Percentiles rank a stretch among this genome's conserved stretches.
These are phyloP conservation scores for Podosphaera xanthii DNA, from an alignment of 2,329 filamentous ascomycete genomes.

Conservation along the genomic window DNA sequence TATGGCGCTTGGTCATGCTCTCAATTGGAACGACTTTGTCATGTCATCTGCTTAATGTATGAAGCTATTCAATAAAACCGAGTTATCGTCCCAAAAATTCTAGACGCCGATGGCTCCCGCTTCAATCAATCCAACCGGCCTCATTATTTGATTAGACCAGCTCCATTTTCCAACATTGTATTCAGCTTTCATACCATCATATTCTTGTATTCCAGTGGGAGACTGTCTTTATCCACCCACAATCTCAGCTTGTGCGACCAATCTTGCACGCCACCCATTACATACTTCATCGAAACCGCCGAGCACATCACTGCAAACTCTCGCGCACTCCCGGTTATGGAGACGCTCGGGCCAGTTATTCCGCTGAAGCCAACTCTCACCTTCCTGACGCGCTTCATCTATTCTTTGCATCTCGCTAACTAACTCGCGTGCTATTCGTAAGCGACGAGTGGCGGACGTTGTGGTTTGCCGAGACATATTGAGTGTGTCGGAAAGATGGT, in stretches of 20 bases:
- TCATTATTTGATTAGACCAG: no score
- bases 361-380: slow-evolving; percentile 55
- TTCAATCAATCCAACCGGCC: no score
- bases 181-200: no score
- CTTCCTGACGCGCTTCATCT: slow-evolving; percentile 61
- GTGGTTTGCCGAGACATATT: slow-evolving; percentile 88
- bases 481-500: slow-evolving; percentile 69
- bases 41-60: no score
- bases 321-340: slow-evolving; percentile 55
- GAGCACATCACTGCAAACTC: slow-evolving; percentile 68
- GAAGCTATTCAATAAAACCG: no score
- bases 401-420: slow-evolving; percentile 69
- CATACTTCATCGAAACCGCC: slow-evolving; percentile 83
- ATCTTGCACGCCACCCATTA: slow-evolving; percentile 55
- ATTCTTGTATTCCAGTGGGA: not conserved
- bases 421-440: slow-evolving; percentile 65
- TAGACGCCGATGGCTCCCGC: no score
- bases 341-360: slow-evolving; percentile 69
- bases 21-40: no score
- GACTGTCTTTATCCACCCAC: slow-evolving; percentile 2
- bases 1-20: no score
- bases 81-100: no score
- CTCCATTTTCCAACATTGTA: no score
- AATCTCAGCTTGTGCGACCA: slow-evolving; percentile 34
- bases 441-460: slow-evolving; percentile 52